phyloP scores from a whole-genome alignment of 2,329 filamentous ascomycete species.

The Fusarium udum region DNA sequence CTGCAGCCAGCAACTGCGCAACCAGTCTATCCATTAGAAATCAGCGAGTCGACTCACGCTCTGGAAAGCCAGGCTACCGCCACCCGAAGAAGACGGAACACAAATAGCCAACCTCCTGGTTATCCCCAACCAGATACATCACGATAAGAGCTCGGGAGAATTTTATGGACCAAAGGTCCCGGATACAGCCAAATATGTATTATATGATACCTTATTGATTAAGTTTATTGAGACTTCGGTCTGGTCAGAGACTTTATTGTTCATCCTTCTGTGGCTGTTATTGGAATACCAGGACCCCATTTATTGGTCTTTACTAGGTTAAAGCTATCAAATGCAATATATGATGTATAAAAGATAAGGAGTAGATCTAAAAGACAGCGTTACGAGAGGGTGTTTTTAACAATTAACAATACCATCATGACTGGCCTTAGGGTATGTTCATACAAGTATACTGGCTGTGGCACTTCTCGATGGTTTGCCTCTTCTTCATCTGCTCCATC shows the following conservation, averaged over 20 bases:
- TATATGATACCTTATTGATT: not conserved
- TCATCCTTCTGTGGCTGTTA: too few species aligned
- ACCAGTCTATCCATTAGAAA: slow-evolving; percentile 27
- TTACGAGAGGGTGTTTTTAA: not conserved
- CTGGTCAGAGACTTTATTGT: too few species aligned
- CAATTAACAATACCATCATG: not conserved
- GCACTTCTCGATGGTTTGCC: not conserved
- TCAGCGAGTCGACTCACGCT: slow-evolving; percentile 11
- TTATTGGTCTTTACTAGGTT: too few species aligned
- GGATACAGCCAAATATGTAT: not conserved
- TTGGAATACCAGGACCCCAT: too few species aligned
- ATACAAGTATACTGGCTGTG: not conserved
- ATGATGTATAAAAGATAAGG: not conserved
- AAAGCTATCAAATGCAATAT: too few species aligned
- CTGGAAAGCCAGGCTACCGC: slow-evolving; percentile 10
- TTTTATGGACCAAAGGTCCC: not conserved
- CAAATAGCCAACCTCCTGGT: not conserved
- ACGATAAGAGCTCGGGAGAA: not conserved
- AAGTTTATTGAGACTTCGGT: too few species aligned
- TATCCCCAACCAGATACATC: not conserved
- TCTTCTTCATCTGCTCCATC: not conserved
- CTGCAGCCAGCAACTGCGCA: not conserved
- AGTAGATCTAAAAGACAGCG: not conserved
- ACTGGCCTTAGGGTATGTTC: not conserved
- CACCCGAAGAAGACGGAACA: not conserved